Evolutionary conservation across 2,329 filamentous ascomycete genomes (phyloP).

Genomic region (Claviceps sp.): DNA sequence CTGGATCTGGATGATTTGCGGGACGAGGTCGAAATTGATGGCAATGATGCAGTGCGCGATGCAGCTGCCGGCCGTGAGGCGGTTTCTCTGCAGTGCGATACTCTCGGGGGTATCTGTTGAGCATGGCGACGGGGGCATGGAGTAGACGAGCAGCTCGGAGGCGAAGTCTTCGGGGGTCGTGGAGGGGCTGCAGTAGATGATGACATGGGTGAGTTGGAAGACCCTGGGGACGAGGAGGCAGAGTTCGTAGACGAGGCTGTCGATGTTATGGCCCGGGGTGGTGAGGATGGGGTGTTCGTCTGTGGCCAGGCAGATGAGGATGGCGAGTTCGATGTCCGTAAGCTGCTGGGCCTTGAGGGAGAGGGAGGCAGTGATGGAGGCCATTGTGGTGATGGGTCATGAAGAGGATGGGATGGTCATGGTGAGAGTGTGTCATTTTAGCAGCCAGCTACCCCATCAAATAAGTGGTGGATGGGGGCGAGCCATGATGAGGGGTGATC

Average conservation of each 20-base stretch:
- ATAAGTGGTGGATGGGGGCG: no score
- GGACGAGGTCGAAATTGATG: slow-evolving; percentile 61
- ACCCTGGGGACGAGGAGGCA: slow-evolving; percentile 55
- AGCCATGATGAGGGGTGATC: no score
- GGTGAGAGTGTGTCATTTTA: no score
- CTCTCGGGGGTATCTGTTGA: slow-evolving; percentile 8
- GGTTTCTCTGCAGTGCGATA: no score
- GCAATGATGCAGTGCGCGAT: slow-evolving; percentile 78
- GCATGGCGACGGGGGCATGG: slow-evolving; percentile 7
- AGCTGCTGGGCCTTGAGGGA: slow-evolving; percentile 62
- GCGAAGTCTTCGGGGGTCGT: slow-evolving; percentile 76
- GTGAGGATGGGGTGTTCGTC: slow-evolving; percentile 83
- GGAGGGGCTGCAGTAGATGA: slow-evolving; percentile 58
- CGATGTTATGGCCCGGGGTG: slow-evolving; percentile 46
- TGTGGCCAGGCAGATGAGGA: slow-evolving; percentile 67
- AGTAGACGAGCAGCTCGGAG: slow-evolving; percentile 44
- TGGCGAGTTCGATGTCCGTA: slow-evolving; percentile 77
- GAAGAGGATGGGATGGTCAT: background rate
- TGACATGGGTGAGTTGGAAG: slow-evolving; percentile 57
- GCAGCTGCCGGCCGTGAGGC: slow-evolving; percentile 12
- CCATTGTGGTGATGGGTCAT: background rate
- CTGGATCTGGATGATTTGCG: slow-evolving; percentile 71
- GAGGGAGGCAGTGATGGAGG: slow-evolving; percentile 20
- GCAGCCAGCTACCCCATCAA: no score
- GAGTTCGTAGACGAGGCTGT: slow-evolving; percentile 61